Base-by-base conservation (phyloP, 2,329 filamentous ascomycete genomes). In the Aspergillus pseudotamarii region DNA sequence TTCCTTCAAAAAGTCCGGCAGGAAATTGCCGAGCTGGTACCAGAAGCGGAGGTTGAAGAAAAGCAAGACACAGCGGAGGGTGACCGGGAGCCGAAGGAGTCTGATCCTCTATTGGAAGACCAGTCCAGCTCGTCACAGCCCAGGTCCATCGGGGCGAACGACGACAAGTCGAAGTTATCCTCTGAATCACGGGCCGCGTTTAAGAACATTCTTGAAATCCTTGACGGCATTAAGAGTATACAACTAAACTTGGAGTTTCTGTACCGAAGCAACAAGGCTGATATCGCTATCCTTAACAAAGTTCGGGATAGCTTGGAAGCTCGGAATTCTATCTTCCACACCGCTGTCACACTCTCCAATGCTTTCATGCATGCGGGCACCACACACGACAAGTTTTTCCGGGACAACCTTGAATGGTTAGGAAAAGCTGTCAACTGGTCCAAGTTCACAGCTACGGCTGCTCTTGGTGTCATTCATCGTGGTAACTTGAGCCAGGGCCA, bases 381-480 rank as follows among this genome's bases (percentile, higher is more conserved):
- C 0, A 97, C 94, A 0, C 95, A 97, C 72, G 95, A 99, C 81
- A 96, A 94, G 74, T 99, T 99, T 82, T 98, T 99, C 88, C 88
- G 96, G 9, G 93, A 98, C 74, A 99, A 99, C 76, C 81, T 99
- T 28, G 95, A 99, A 69, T 99, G 95, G 95, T 82, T 99, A 4
- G 94, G 94, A 64, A 99, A 98, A 83, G 95, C 95, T 30, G 93
- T 98, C 55, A 99, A 99, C 82, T 99, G 95, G 95, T 97, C 94
- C 65, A 99, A 99, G 78, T 99, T 99, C 77, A 97, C 95, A 0
- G 95, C 95, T 16, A 99, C 95, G 5, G 95, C 95, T 61, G 95
- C 95, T 9, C 84, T 99, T 6, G 95, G 95, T 78, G 95, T 98
- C 58, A 97, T 99, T 66, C 95, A 99, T 79, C 91, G 93, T 53